Evolutionary conservation across 305 asterid genomes (phyloP).

Genomic region (Andrographis paniculata): DNA sequence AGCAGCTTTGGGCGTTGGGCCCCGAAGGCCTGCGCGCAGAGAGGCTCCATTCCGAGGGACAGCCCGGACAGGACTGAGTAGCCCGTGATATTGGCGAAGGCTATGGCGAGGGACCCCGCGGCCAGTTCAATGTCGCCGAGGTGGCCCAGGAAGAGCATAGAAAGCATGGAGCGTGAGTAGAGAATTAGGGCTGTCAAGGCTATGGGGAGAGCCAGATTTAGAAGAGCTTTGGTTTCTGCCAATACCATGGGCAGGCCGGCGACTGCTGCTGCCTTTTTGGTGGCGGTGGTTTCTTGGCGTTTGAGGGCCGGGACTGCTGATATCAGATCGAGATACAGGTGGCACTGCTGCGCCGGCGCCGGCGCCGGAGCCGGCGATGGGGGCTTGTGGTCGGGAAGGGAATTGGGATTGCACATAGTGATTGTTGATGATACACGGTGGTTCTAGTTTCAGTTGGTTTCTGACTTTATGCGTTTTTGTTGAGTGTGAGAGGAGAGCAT

Average conservation of each 20-base stretch:
- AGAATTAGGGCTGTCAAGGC: conserved; percentile 62
- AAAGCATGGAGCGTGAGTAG: conserved; percentile 60
- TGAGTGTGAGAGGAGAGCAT: too few relatives aligned
- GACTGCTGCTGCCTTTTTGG: conserved; percentile 9
- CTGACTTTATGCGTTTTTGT: too few relatives aligned
- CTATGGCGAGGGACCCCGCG: conserved; percentile 72
- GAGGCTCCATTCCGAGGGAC: conserved; percentile 82
- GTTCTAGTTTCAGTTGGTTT: too few relatives aligned
- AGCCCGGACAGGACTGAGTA: conserved; percentile 68
- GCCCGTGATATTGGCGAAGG: conserved; percentile 73
- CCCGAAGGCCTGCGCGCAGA: conserved; percentile 80
- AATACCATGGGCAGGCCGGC: conserved; percentile 5
- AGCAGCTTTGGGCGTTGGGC: conserved; percentile 55
- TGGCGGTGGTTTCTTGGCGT: conserved; percentile 8
- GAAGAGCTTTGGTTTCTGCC: conserved; percentile 41
- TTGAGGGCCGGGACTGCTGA: conserved; percentile 4
- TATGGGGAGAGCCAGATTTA: conserved; percentile 53
- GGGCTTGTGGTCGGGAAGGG: conserved; percentile 25
- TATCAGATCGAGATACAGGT: conserved; percentile 35
- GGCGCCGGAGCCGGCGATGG: conserved; percentile 24
- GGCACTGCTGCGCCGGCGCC: conserved; percentile 14
- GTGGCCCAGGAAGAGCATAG: conserved; percentile 70
- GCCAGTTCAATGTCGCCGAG: conserved; percentile 68
- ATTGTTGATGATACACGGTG: not conserved
- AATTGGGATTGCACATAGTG: conserved; percentile 55